A percentile compares a stretch with the other conserved stretches of the same genome.
Evolutionary conservation across 208 protist species (phyloP).

Genomic region (Trypanosoma melophagium): DNA sequence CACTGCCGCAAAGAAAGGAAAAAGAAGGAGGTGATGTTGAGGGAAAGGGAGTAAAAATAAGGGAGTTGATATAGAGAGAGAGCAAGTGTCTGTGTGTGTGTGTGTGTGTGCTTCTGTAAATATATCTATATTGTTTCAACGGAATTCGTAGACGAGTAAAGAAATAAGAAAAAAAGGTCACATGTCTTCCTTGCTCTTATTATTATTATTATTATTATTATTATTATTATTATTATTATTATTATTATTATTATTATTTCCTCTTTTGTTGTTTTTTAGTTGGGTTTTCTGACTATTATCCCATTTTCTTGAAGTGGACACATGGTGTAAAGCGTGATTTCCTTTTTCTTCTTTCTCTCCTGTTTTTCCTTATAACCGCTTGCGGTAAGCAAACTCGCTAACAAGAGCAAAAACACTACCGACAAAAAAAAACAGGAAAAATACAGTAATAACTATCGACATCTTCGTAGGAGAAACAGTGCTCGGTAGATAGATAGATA

Average conservation of each 20-base stretch:
- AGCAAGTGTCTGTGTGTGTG: background rate
- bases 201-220: background rate
- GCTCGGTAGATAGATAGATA: constrained; percentile 1
- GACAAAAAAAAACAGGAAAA: no score
- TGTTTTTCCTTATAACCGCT: background rate
- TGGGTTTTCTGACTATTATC: background rate
- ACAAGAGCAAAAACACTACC: no score
- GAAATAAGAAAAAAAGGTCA: background rate
- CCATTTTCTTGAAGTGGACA: background rate
- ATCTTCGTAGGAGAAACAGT: no score
- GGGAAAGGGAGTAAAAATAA: background rate
- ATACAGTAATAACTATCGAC: no score
- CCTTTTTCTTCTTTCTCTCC: background rate
- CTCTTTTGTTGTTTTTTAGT: background rate
- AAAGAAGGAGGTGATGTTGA: constrained; percentile 6
- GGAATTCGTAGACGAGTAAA: background rate
- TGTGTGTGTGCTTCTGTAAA: background rate
- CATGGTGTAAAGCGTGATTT: no score
- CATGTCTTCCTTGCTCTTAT: background rate
- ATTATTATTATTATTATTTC: background rate
- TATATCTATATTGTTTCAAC: background rate
- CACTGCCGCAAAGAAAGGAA: constrained; percentile 3
- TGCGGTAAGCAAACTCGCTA: no score
- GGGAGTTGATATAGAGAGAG: background rate
- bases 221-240: background rate